phyloP scores from a whole-genome alignment of 257 asterid genomes.

The Ilex asprella region DNA sequence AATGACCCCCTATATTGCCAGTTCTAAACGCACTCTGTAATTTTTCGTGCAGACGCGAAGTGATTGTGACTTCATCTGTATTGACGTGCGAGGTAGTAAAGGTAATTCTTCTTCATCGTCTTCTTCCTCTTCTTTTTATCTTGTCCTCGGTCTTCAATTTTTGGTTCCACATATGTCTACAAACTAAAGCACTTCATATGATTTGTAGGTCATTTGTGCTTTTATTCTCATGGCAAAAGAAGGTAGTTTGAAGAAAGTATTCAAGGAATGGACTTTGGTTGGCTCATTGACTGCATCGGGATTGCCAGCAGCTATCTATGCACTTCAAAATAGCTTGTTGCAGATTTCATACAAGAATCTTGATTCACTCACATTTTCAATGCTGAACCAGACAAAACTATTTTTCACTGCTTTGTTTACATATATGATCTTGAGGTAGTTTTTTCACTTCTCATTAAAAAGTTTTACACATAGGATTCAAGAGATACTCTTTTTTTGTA shows the following conservation, averaged over 20 bases:
- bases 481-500: too few species aligned
- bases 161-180: neutral
- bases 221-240: conserved; percentile 70
- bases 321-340: conserved; percentile 91
- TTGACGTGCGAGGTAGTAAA: conserved; percentile 80
- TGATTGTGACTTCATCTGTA: conserved; percentile 85
- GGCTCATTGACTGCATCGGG: conserved; percentile 94
- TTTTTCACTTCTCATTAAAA: neutral
- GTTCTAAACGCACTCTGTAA: neutral
- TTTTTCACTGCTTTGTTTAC: conserved; percentile 90
- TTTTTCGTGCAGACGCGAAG: conserved; percentile 69
- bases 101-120: conserved; percentile 39
- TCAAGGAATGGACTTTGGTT: conserved; percentile 72
- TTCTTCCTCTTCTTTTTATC: neutral
- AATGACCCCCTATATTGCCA: conserved; percentile 1
- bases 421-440: conserved; percentile 74
- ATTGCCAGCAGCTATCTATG: conserved; percentile 91
- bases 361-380: conserved; percentile 94
- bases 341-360: conserved; percentile 87
- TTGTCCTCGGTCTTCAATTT: neutral
- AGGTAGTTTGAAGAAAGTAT: conserved; percentile 59
- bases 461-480: too few species aligned
- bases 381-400: conserved; percentile 92
- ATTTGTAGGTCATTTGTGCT: conserved; percentile 72
- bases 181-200: conserved; percentile 6